Evolutionary conservation across 495 filamentous ascomycete species (phyloP).

Genomic region (Extremus antarcticus): DNA sequence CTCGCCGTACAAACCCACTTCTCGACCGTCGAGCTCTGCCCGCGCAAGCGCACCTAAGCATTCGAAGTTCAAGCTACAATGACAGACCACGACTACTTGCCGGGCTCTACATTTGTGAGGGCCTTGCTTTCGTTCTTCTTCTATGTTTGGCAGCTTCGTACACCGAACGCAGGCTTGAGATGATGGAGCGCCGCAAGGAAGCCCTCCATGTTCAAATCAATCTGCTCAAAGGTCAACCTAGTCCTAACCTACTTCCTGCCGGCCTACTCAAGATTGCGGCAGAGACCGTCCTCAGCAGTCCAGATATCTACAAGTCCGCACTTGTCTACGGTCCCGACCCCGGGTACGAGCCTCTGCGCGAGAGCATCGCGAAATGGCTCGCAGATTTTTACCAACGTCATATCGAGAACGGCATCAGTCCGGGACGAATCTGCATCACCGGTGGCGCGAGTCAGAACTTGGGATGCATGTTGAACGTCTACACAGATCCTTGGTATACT

Average conservation of each 20-base stretch:
- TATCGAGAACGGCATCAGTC: background rate
- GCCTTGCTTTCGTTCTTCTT: too few relatives aligned
- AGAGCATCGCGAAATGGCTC: slow-evolving; percentile 60
- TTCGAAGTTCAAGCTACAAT: too few relatives aligned
- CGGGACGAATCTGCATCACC: slow-evolving; percentile 65
- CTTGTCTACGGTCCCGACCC: slow-evolving; percentile 70
- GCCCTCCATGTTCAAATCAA: slow-evolving; percentile 41
- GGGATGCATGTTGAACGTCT: slow-evolving; percentile 59
- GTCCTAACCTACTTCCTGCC: slow-evolving; percentile 57
- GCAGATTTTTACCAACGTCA: slow-evolving; percentile 45
- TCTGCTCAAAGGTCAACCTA: slow-evolving; percentile 61
- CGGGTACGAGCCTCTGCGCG: slow-evolving; percentile 56
- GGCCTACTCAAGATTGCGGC: slow-evolving; percentile 45
- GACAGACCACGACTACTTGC: too few relatives aligned
- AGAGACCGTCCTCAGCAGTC: slow-evolving; percentile 44
- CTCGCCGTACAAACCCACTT: too few relatives aligned
- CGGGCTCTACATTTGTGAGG: too few relatives aligned
- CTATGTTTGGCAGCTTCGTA: too few relatives aligned
- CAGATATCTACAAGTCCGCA: slow-evolving; percentile 42
- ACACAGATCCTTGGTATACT: slow-evolving; percentile 67
- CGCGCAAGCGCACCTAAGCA: too few relatives aligned
- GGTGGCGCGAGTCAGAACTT: slow-evolving; percentile 71
- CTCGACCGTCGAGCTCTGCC: too few relatives aligned
- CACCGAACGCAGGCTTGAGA: too few relatives aligned
- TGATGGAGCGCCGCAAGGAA: too few relatives aligned